phyloP scores from a whole-genome alignment of 176 grass and related monocot genomes.

The Raddia distichophylla region DNA sequence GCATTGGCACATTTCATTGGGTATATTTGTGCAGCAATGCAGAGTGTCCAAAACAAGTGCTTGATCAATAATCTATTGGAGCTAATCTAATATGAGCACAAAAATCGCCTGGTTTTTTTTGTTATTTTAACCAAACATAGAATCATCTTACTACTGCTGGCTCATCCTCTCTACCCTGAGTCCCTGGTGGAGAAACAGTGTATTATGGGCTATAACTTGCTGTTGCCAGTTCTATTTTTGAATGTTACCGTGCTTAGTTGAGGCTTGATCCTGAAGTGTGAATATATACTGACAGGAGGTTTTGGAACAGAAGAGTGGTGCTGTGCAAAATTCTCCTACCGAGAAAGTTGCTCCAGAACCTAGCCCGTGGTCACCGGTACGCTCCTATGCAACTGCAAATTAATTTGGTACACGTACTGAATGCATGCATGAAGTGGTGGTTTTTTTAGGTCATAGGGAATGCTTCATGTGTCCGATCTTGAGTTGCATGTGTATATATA shows the following conservation, averaged over 20 bases:
- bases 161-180: too few species aligned
- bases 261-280: background rate
- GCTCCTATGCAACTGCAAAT: conserved; percentile 23
- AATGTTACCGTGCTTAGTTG: background rate
- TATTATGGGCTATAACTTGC: conserved; percentile 8
- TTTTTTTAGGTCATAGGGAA: background rate
- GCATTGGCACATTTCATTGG: background rate
- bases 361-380: conserved; percentile 93
- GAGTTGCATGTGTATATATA: background rate
- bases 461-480: conserved; percentile 10
- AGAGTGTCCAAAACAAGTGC: conserved; percentile 12
- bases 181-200: background rate
- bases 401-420: conserved; percentile 22
- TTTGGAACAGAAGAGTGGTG: conserved; percentile 72
- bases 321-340: conserved; percentile 87
- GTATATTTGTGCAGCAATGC: background rate
- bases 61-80: background rate
- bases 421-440: background rate
- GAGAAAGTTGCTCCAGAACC: conserved; percentile 67
- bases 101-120: background rate
- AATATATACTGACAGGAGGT: conserved; percentile 63
- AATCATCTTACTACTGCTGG: background rate
- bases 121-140: background rate
- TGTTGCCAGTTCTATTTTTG: background rate
- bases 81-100: background rate